These are phyloP conservation scores for Evernia prunastri DNA, from an alignment of 495 filamentous ascomycete genomes.

Conservation along the genomic window DNA sequence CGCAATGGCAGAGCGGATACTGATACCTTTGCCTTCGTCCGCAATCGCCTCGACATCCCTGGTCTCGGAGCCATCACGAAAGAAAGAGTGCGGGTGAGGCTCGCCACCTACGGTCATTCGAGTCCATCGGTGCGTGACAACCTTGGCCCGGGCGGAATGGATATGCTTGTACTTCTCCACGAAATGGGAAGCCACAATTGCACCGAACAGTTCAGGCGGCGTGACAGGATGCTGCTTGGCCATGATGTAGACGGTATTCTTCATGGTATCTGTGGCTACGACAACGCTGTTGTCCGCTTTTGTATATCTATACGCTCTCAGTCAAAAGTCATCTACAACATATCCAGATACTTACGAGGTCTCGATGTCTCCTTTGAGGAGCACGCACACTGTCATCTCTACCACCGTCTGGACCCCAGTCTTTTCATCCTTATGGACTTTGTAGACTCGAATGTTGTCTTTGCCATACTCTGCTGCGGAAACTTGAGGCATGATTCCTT, in stretches of 20 bases:
- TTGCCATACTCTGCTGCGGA: constrained; percentile 81
- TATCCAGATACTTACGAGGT: constrained; percentile 55
- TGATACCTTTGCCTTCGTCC: constrained; percentile 57
- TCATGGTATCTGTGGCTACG: constrained; percentile 95
- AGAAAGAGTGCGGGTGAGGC: constrained; percentile 94
- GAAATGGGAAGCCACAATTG: constrained; percentile 80
- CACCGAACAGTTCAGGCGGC: constrained; percentile 87
- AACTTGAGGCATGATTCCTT: constrained; percentile 37
- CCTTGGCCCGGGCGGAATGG: constrained; percentile 67
- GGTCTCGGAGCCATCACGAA: constrained; percentile 82
- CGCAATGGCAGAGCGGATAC: constrained; percentile 61
- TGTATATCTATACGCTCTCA: constrained; percentile 60
- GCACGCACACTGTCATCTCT: constrained; percentile 88
- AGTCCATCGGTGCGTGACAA: constrained; percentile 85
- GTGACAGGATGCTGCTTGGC: constrained; percentile 91
- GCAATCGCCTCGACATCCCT: constrained; percentile 61
- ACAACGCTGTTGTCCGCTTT: constrained; percentile 90
- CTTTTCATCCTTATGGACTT: constrained; percentile 72
- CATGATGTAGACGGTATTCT: constrained; percentile 92
- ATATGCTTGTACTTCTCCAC: constrained; percentile 83
- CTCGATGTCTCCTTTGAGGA: constrained; percentile 87
- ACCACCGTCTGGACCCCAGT: constrained; percentile 75
- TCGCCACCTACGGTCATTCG: constrained; percentile 80
- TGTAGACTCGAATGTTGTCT: constrained; percentile 97
- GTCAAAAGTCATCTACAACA: not conserved